Evolutionary conservation across 1,284 basidiomycete species (phyloP).

Genomic region (Ganoderma resinaceum): DNA sequence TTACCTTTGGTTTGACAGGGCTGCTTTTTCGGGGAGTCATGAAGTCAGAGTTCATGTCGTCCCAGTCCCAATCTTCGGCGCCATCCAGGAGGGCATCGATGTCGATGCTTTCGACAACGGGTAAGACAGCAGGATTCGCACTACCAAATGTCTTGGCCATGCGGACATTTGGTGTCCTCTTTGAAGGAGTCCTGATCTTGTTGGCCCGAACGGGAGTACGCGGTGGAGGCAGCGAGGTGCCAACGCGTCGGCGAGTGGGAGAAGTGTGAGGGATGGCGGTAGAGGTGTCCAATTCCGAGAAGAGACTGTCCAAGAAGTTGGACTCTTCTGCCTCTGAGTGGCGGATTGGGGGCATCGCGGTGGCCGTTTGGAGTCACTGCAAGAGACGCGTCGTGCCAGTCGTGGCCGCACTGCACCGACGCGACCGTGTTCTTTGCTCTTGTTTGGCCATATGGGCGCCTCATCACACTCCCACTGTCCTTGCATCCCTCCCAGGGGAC

Average conservation of each 20-base stretch:
- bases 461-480: conserved; percentile 16
- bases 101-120: conserved; percentile 33
- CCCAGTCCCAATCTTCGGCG: conserved; percentile 59
- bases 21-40: conserved; percentile 42
- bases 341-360: conserved; percentile 22
- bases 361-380: conserved; percentile 1
- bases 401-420: conserved; percentile 10
- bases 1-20: conserved; percentile 33
- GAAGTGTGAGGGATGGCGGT: conserved; percentile 6
- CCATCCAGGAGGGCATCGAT: conserved; percentile 48
- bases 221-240: conserved; percentile 13
- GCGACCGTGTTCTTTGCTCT: conserved; percentile 31
- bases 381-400: conserved; percentile 1
- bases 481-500: too few species aligned
- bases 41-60: conserved; percentile 52
- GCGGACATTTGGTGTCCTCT: not conserved
- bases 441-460: conserved; percentile 23
- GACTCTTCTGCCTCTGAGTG: conserved; percentile 24
- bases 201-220: conserved; percentile 21
- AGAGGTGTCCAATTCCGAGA: conserved; percentile 20
- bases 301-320: conserved; percentile 24
- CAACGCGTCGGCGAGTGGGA: conserved; percentile 23
- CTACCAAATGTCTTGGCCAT: not conserved
- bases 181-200: conserved; percentile 7
- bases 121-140: not conserved